Conservation (phyloP, 2,329 filamentous ascomycete species). For the Periglandula ipomoeae region DNA sequence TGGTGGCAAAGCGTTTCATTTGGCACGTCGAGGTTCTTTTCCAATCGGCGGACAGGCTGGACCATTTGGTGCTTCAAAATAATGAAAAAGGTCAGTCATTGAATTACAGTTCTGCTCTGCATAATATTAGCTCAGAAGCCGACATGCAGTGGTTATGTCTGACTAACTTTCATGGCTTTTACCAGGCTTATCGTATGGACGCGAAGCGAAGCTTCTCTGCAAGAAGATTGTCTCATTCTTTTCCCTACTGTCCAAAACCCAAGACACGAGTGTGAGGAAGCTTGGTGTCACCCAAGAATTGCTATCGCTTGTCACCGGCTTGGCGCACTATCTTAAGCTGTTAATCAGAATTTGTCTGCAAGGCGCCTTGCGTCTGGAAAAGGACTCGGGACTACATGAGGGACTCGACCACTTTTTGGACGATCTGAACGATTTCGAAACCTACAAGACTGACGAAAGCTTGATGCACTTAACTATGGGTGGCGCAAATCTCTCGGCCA, state of each 20-base stretch:
- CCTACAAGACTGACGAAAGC: slow-evolving; percentile 61
- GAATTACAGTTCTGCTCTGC: no score
- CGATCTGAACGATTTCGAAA: slow-evolving; percentile 75
- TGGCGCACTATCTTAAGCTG: slow-evolving; percentile 95
- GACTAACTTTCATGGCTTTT: neutral
- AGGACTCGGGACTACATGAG: slow-evolving; percentile 64
- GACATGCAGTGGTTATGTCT: no score
- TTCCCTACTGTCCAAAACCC: slow-evolving; percentile 84
- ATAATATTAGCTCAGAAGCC: no score
- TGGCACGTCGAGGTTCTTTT: slow-evolving; percentile 93
- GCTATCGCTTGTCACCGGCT: slow-evolving; percentile 90
- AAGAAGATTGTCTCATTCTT: slow-evolving; percentile 99
- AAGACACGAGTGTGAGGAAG: slow-evolving; percentile 81
- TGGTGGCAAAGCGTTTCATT: slow-evolving; percentile 94
- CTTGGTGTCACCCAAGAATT: slow-evolving; percentile 95
- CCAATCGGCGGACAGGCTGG: slow-evolving; percentile 75
- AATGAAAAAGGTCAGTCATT: slow-evolving; percentile 62
- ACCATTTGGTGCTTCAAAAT: slow-evolving; percentile 57
- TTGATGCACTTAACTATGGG: slow-evolving; percentile 57
- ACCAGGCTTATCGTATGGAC: slow-evolving; percentile 74
- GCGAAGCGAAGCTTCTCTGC: slow-evolving; percentile 97
- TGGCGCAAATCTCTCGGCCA: slow-evolving; percentile 58
- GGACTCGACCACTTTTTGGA: slow-evolving; percentile 77
- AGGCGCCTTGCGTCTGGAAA: slow-evolving; percentile 82
- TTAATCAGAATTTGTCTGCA: slow-evolving; percentile 95